Evolutionary conservation across 306 rosid genomes (phyloP), one percentile per base, ranked within the genome.

Genomic region (Cicer pinnatifidum): DNA sequence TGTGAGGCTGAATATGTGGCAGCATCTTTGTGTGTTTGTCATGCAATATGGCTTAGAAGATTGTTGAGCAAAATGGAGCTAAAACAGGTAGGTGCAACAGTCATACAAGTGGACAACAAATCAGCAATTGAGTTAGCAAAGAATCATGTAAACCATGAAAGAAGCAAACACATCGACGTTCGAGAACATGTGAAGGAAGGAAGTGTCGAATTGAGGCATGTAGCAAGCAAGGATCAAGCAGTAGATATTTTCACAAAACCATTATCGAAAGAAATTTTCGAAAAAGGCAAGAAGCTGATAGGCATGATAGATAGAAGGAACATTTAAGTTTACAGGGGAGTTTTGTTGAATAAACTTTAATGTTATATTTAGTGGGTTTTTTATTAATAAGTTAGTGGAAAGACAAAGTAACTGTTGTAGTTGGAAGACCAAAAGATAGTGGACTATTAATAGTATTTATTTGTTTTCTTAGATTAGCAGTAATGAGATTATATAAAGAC

Each of bases 201-300:
- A 45, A 45, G 4, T 45, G 51, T 45, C 1, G 20, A 19, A 19
- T 19, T 19, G 20, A 19, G 20, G 20, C 20, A 19, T 19, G 20
- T 19, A 19, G 56, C 56, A 51, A 51, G 57, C 20, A 51, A 13
- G 20, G 57, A 51, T 51, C 57, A 51, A 51, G 57, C 23, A 51
- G 57, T 23, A 51, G 20, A 51, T 13, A 51, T 51, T 51, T 51
- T 51, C 57, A 51, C 57, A 51, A 51, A 51, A 51, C 57, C 57
- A 51, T 13, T 13, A 51, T 13, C 57, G 20, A 51, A 51, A 51
- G 57, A 51, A 51, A 51, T n/a, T 13, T 51, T 51, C 20, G 57
- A 51, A 17, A 13, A 9, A 51, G 57, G 57, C 57, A 51, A 51
- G 51, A 46, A 46, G 11, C 11, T 46, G 15, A 46, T 46, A 46